phyloP scores from a whole-genome alignment of 2,329 filamentous ascomycete genomes.

The Albifimbria verrucaria region DNA sequence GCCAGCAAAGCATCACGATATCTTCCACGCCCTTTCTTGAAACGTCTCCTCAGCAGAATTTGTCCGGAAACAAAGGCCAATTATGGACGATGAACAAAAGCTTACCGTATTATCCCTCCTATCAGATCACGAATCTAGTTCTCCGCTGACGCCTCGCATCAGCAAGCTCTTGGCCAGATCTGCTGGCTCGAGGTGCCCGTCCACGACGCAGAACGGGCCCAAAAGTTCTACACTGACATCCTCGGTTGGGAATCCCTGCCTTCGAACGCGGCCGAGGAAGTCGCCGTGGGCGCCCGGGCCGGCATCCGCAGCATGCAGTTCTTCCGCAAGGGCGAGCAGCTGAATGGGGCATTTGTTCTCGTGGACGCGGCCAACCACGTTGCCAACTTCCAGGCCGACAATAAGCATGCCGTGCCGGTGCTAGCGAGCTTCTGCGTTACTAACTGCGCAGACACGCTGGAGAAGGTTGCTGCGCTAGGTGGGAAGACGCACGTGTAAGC shows the following conservation, averaged over 20 bases:
- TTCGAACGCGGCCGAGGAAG: conserved; percentile 5
- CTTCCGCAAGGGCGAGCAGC: conserved; percentile 27
- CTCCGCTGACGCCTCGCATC: conserved; percentile 1
- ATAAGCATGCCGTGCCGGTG: conserved; percentile 21
- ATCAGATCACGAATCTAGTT: neutral
- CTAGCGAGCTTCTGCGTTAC: conserved; percentile 30
- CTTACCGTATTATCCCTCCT: neutral
- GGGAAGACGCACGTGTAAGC: conserved; percentile 33
- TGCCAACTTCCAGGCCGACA: conserved; percentile 20
- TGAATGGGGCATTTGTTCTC: conserved; percentile 32
- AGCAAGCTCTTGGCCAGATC: conserved; percentile 27
- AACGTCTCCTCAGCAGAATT: too few species aligned
- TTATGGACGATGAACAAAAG: neutral
- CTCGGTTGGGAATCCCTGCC: conserved; percentile 28
- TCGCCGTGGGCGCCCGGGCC: conserved; percentile 13
- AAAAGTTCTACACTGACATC: conserved; percentile 33
- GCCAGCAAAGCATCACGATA: too few species aligned
- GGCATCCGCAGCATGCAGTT: conserved; percentile 28
- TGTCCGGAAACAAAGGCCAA: neutral
- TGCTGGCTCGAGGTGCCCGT: conserved; percentile 38
- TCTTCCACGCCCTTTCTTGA: too few species aligned
- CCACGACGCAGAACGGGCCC: conserved; percentile 27
- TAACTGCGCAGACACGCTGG: conserved; percentile 28
- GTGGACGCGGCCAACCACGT: conserved; percentile 25
- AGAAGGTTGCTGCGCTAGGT: conserved; percentile 23